Evolutionary conservation across 2,329 filamentous ascomycete species (phyloP), one percentile per base, ranked within the genome.

Genomic region (Cytospora mali): DNA sequence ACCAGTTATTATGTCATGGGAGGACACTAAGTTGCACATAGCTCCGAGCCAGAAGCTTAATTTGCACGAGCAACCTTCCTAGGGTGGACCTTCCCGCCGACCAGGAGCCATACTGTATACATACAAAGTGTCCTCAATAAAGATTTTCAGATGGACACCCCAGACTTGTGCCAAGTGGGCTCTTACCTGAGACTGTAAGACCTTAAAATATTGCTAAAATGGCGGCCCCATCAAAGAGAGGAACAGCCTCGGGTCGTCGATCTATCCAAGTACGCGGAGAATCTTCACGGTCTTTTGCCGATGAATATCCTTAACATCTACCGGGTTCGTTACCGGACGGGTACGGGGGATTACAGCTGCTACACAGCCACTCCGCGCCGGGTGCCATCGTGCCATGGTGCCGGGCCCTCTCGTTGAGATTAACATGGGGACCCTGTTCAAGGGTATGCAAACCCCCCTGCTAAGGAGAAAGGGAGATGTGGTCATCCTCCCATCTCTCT

Each of bases 21-120:
- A 42, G 39, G 39, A 1, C 18, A 42, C 35, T 42, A 42, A 21
- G 39, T 9, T 21, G 35, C 13, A 58, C 53, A 60, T 49, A n/a
- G 29, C 48, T 62, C 54, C 58, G 54, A 55, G 62, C 35, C 39
- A 64, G 55, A 61, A 51, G 58, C 58, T 56, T 55, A 58, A 62
- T 54, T 46, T 21, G 42, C 9, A 21, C 42, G 18, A 60, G 50
- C 27, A 28, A 48, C 27, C 49, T 54, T 21, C 27, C 31, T 50
- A 35, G n/a, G 35, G 27, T 23, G 27, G 29, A 14, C 51, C 51
- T 23, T 33, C 28, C 42, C 29, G 55, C 33, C 21, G n/a, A 58
- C 28, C 13, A 21, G 14, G 21, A 28, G 55, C 6, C 11, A 31
- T 39, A 50, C 28, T 61, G 62, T 64, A 51, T n/a, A 23, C 18